A percentile compares a stretch with the other conserved stretches of the same genome.
These are phyloP conservation scores for Magnusiomyces suaveolens DNA, from an alignment of 1,139 yeast genomes.

Conservation along the genomic window DNA sequence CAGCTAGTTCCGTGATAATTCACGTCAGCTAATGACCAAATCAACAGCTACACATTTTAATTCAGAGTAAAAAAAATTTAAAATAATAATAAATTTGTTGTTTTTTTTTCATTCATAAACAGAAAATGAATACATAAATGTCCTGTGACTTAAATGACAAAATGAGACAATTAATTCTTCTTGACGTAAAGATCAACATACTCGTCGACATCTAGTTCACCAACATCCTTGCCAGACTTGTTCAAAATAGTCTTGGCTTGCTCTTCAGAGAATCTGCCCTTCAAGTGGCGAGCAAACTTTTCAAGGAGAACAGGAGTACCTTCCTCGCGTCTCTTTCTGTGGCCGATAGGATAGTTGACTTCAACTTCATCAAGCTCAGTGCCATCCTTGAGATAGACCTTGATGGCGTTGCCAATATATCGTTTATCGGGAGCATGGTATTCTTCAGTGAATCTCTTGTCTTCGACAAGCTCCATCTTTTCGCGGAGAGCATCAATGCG, in stretches of 20 bases:
- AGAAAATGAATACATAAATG: no score
- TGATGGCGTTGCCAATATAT: slow-evolving; percentile 46
- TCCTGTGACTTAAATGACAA: no score
- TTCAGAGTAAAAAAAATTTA: no score
- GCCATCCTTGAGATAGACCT: slow-evolving; percentile 45
- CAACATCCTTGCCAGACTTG: slow-evolving; percentile 32
- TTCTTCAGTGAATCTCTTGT: slow-evolving; percentile 40
- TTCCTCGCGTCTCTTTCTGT: slow-evolving; percentile 47
- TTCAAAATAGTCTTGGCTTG: slow-evolving; percentile 36
- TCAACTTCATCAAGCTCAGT: slow-evolving; percentile 43
- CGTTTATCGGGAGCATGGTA: slow-evolving; percentile 50
- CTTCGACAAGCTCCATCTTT: slow-evolving; percentile 48
- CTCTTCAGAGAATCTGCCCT: slow-evolving; percentile 36
- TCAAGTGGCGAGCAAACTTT: slow-evolving; percentile 44
- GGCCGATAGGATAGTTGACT: slow-evolving; percentile 51
- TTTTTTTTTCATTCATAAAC: no score
- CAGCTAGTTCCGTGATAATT: no score
- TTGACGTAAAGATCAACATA: slow-evolving; percentile 39
- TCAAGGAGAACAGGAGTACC: slow-evolving; percentile 46
- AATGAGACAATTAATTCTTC: slow-evolving; percentile 12
- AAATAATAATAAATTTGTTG: no score
- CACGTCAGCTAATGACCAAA: no score
- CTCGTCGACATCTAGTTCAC: slow-evolving; percentile 39
- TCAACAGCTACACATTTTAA: no score
- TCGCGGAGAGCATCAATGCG: slow-evolving; percentile 43